phyloP scores from a whole-genome alignment of 345 rosid genomes.

The Kernera saxatilis region DNA sequence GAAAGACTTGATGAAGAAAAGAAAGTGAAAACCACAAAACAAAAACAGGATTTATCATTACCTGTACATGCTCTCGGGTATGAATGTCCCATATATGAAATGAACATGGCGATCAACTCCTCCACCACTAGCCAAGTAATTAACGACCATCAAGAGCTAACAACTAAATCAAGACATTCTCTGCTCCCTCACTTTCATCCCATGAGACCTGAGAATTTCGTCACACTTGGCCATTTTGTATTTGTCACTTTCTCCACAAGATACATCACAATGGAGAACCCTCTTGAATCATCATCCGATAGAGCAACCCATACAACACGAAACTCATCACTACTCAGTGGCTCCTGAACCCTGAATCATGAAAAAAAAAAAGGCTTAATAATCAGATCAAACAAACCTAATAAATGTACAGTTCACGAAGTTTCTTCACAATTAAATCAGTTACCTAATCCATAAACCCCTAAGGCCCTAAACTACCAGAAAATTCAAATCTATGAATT shows the following conservation, averaged over 20 bases:
- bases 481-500: not conserved
- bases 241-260: constrained; percentile 56
- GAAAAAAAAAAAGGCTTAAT: not conserved
- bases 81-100: constrained; percentile 95
- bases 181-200: constrained; percentile 67
- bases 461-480: not conserved
- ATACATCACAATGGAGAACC: constrained; percentile 90
- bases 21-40: not conserved
- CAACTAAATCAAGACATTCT: constrained; percentile 69
- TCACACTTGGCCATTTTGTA: constrained; percentile 81
- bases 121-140: constrained; percentile 87
- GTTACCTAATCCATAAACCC: not conserved
- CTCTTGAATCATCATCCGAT: constrained; percentile 78
- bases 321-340: constrained; percentile 49
- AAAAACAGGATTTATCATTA: constrained; percentile 12
- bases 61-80: constrained; percentile 79
- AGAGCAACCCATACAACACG: constrained; percentile 63
- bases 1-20: not conserved
- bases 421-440: not conserved
- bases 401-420: not conserved
- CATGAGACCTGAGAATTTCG: constrained; percentile 60
- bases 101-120: constrained; percentile 95
- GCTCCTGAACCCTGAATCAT: constrained; percentile 62
- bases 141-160: constrained; percentile 90
- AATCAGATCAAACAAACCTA: too few species aligned